Percentiles rank a stretch among this genome's conserved stretches.
Evolutionary conservation across 2,329 filamentous ascomycete species (phyloP).

Genomic region (Scedosporium minutisporum): DNA sequence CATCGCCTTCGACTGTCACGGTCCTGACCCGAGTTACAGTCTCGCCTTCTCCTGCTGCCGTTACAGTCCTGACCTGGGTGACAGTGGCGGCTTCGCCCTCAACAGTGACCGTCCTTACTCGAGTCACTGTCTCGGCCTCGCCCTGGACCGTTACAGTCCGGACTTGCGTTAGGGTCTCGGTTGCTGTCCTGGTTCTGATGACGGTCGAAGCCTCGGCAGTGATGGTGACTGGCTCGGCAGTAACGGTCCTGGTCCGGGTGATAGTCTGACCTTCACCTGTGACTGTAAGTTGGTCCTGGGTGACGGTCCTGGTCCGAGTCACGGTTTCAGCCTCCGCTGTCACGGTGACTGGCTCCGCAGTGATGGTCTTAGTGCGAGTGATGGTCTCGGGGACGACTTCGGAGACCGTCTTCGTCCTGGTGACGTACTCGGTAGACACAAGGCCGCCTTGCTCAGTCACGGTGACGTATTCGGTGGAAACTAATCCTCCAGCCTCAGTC

Average conservation of each 20-base stretch:
- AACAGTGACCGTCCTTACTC: background rate
- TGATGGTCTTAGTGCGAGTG: background rate
- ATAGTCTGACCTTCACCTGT: too few relatives aligned
- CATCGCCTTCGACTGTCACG: background rate
- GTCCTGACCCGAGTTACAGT: background rate
- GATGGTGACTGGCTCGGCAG: background rate
- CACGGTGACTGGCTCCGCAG: background rate
- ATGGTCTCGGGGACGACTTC: background rate
- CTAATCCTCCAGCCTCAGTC: too few relatives aligned
- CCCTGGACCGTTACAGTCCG: background rate
- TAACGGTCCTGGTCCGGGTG: too few relatives aligned
- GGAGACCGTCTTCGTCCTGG: background rate
- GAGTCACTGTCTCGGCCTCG: background rate
- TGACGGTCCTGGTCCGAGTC: too few relatives aligned
- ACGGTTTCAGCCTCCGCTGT: background rate
- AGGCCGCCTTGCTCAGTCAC: background rate
- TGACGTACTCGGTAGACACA: background rate
- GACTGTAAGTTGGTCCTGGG: too few relatives aligned
- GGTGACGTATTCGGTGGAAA: background rate
- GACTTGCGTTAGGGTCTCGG: background rate
- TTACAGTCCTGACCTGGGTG: background rate
- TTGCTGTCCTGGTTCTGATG: background rate
- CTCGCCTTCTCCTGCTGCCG: background rate
- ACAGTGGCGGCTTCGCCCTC: background rate
- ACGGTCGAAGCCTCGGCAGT: background rate